Evolutionary conservation across 1,284 basidiomycete species (phyloP).

Genomic region (Ustilago xerochloae): DNA sequence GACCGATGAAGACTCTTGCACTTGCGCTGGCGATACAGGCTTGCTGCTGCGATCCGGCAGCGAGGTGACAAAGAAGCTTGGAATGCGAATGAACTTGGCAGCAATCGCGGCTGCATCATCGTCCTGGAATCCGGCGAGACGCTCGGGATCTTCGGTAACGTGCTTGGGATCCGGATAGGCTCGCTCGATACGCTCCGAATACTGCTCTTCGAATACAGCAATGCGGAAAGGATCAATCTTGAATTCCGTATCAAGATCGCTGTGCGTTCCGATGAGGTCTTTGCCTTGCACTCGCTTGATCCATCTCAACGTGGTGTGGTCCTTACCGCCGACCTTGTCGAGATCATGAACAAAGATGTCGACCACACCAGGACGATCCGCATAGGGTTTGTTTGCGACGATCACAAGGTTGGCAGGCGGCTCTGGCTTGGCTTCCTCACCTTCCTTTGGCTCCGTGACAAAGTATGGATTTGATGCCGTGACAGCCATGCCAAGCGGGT

Average conservation of each 20-base stretch:
- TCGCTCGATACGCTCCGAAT: conserved; percentile 31
- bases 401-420: conserved; percentile 45
- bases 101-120: conserved; percentile 21
- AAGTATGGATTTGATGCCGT: conserved; percentile 43
- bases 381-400: conserved; percentile 52
- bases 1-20: conserved; percentile 13
- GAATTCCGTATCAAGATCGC: conserved; percentile 14
- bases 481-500: conserved; percentile 50
- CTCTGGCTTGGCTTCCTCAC: conserved; percentile 14
- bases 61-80: conserved; percentile 49
- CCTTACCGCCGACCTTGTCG: conserved; percentile 35
- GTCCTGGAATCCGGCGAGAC: conserved; percentile 28
- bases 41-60: conserved; percentile 24
- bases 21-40: too few relatives aligned
- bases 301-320: conserved; percentile 40
- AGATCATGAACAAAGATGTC: conserved; percentile 57
- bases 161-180: conserved; percentile 30
- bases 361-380: conserved; percentile 40
- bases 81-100: conserved; percentile 27
- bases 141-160: conserved; percentile 27
- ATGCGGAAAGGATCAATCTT: conserved; percentile 47
- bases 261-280: conserved; percentile 4
- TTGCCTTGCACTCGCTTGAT: conserved; percentile 44
- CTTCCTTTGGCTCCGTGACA: conserved; percentile 25
- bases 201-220: conserved; percentile 46